A percentile compares a stretch with the other conserved stretches of the same genome.
These are phyloP conservation scores for Cercospora brassicicola DNA, from an alignment of 2,329 filamentous ascomycete genomes.

Conservation along the genomic window DNA sequence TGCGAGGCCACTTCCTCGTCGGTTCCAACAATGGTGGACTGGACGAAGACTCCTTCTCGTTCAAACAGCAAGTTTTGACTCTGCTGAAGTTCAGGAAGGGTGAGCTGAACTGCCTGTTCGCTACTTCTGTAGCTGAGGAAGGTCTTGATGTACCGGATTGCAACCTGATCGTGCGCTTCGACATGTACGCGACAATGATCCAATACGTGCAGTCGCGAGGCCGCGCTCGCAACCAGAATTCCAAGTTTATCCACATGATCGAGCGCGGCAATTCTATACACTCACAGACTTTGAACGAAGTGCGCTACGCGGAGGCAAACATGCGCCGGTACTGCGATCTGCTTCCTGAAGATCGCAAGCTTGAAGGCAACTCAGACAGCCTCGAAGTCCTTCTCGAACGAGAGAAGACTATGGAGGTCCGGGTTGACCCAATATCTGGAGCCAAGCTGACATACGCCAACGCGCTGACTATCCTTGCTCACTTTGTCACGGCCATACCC, in stretches of 20 bases:
- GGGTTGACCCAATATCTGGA: slow-evolving; percentile 64
- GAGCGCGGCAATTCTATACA: slow-evolving; percentile 69
- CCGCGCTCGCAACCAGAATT: slow-evolving; percentile 73
- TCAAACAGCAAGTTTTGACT: slow-evolving; percentile 71
- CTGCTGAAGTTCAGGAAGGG: slow-evolving; percentile 65
- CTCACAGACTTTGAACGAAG: slow-evolving; percentile 56
- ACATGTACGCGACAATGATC: slow-evolving; percentile 85
- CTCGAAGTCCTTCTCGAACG: slow-evolving; percentile 58
- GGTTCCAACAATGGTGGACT: slow-evolving; percentile 50
- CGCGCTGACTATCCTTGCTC: slow-evolving; percentile 68
- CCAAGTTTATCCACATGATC: slow-evolving; percentile 81
- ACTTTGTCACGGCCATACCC: slow-evolving; percentile 70
- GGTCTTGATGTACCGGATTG: slow-evolving; percentile 67
- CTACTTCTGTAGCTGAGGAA: slow-evolving; percentile 66
- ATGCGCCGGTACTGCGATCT: slow-evolving; percentile 75
- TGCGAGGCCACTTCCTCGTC: slow-evolving; percentile 65
- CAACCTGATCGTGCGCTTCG: slow-evolving; percentile 72
- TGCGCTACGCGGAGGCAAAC: slow-evolving; percentile 57
- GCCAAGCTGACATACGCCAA: slow-evolving; percentile 77
- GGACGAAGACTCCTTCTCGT: slow-evolving; percentile 62
- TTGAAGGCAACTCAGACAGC: slow-evolving; percentile 58
- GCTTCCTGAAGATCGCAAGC: slow-evolving; percentile 71
- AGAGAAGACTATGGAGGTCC: slow-evolving; percentile 52
- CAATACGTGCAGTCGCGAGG: slow-evolving; percentile 93
- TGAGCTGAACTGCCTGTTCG: slow-evolving; percentile 61